These are phyloP conservation scores for Apophysomyces variabilis DNA, from an alignment of 371 early-diverging fungal species.

Conservation along the genomic window DNA sequence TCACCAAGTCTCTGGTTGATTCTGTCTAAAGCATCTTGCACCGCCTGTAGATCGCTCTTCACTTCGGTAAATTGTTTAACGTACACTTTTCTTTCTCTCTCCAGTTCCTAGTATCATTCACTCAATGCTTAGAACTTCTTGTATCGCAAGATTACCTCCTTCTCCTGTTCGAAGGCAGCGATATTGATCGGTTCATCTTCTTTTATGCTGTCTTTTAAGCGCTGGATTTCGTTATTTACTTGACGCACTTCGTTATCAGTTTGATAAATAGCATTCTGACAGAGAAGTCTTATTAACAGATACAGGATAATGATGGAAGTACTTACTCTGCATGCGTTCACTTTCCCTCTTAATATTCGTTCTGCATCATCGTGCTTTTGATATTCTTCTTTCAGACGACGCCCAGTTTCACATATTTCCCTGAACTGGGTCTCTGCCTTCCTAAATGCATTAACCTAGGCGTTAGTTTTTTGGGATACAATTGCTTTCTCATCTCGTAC, in stretches of 20 bases:
- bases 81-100: background rate
- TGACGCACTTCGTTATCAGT: constrained; percentile 8
- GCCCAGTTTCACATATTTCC: background rate
- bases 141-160: constrained; percentile 29
- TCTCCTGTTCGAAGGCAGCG: constrained; percentile 55
- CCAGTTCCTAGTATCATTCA: background rate
- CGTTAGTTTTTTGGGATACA: background rate
- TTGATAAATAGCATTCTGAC: background rate
- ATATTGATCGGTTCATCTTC: constrained; percentile 74
- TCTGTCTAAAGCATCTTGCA: background rate
- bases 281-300: background rate
- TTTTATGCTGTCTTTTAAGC: constrained; percentile 29
- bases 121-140: background rate
- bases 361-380: constrained; percentile 1
- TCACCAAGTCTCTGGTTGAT: background rate
- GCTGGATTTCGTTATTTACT: constrained; percentile 3
- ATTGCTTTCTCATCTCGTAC: constrained; percentile 31
- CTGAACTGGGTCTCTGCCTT: background rate
- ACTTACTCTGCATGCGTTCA: constrained; percentile 6
- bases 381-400: constrained; percentile 4
- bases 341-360: background rate
- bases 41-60: constrained; percentile 22
- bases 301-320: no score
- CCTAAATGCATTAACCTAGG: background rate
- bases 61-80: background rate